A percentile compares a stretch with the other conserved stretches of the same genome.
phyloP scores from a whole-genome alignment of 129 eudicot species.

The Scalesia atractyloides region DNA sequence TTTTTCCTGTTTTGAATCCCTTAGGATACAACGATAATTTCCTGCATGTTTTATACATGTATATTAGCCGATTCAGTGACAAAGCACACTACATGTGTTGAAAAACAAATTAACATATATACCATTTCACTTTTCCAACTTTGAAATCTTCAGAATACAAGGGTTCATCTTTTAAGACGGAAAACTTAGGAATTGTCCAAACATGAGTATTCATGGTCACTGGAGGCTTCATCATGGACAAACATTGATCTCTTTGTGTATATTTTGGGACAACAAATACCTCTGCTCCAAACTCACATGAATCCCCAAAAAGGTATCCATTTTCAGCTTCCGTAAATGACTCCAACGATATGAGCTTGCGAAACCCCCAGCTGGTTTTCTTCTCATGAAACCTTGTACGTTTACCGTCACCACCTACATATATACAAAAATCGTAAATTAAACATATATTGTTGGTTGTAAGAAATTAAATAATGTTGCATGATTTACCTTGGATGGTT shows the following conservation, averaged over 20 bases:
- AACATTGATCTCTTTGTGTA: slow-evolving; percentile 32
- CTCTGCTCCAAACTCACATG: slow-evolving; percentile 48
- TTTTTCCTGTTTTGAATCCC: slow-evolving; percentile 35
- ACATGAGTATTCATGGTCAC: slow-evolving; percentile 17
- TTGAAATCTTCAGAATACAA: slow-evolving; percentile 36
- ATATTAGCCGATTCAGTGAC: neutral
- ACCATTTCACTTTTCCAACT: slow-evolving; percentile 39
- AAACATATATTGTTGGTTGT: neutral
- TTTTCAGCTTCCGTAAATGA: slow-evolving; percentile 30
- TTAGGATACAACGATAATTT: slow-evolving; percentile 38
- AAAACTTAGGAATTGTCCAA: slow-evolving; percentile 32
- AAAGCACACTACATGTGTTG: neutral
- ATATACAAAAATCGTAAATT: neutral
- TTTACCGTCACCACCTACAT: slow-evolving; percentile 28
- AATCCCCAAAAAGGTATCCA: slow-evolving; percentile 38
- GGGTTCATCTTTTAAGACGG: slow-evolving; percentile 17
- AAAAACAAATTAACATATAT: neutral
- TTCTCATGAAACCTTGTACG: slow-evolving; percentile 39
- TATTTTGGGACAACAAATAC: slow-evolving; percentile 41
- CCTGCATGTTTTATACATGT: slow-evolving; percentile 24
- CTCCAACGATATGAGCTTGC: slow-evolving; percentile 36
- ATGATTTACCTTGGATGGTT: slow-evolving; percentile 36
- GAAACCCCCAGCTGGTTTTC: slow-evolving; percentile 38
- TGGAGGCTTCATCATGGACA: slow-evolving; percentile 38
- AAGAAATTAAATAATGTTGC: neutral